Percentiles rank a stretch among this genome's conserved stretches.
These are phyloP conservation scores for Cucurbitaria berberidis DNA, from an alignment of 2,329 filamentous ascomycete species.

Conservation along the genomic window DNA sequence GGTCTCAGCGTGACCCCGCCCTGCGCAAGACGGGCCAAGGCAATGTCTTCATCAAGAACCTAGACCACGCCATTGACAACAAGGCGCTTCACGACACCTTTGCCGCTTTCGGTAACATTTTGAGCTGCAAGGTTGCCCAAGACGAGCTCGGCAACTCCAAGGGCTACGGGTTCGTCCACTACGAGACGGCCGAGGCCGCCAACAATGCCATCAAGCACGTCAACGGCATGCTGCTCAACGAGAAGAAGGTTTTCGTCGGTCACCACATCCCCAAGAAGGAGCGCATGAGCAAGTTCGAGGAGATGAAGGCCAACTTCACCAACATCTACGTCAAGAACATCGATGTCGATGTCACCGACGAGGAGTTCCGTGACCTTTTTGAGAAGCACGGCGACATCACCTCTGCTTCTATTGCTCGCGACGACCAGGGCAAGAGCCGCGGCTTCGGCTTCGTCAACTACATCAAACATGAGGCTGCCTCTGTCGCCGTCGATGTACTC, in stretches of 20 bases:
- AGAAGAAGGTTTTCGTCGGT: constrained; percentile 99
- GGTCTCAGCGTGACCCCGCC: constrained; percentile 98
- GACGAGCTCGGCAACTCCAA: constrained; percentile 97
- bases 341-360: constrained; percentile 79
- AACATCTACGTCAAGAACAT: constrained; percentile 99
- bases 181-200: constrained; percentile 98
- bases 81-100: constrained; percentile 99
- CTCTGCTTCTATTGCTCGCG: constrained; percentile 90
- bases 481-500: constrained; percentile 86
- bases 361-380: constrained; percentile 93
- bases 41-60: constrained; percentile 99
- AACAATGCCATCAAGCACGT: constrained; percentile 98
- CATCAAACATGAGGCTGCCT: constrained; percentile 85
- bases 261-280: constrained; percentile 99
- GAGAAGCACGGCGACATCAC: constrained; percentile 93
- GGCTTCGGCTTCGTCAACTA: constrained; percentile 98
- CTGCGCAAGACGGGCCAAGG: constrained; percentile 99
- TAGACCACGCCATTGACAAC: constrained; percentile 98
- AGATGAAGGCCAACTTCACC: constrained; percentile 99
- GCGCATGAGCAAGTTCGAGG: constrained; percentile 99
- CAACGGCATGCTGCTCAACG: constrained; percentile 99
- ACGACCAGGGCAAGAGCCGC: constrained; percentile 88
- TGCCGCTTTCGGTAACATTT: constrained; percentile 95
- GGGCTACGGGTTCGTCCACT: constrained; percentile 99
- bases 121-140: constrained; percentile 99